phyloP scores from a whole-genome alignment of 305 asterid genomes.

The Solanum aculeatissimum region DNA sequence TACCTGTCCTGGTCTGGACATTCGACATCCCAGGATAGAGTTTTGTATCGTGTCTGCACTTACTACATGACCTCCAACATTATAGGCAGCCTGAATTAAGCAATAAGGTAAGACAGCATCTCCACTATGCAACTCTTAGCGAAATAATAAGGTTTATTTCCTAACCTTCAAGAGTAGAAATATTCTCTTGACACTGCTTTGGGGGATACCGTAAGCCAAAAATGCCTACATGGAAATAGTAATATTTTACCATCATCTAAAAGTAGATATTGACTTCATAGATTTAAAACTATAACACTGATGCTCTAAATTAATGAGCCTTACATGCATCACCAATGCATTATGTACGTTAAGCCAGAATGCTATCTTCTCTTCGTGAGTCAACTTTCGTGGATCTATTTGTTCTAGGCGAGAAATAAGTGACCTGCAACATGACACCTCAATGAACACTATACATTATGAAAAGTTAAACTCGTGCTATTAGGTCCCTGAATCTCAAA shows the following conservation, averaged over 20 bases:
- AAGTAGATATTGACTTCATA: not conserved
- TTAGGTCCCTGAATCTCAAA: not conserved
- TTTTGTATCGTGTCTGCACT: constrained; percentile 84
- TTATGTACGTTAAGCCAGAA: constrained; percentile 96
- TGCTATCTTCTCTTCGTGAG: constrained; percentile 85
- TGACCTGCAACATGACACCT: constrained; percentile 33
- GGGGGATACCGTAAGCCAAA: constrained; percentile 90
- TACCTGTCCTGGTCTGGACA: constrained; percentile 93
- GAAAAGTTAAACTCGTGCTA: not conserved
- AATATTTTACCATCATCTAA: not conserved
- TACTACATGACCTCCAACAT: constrained; percentile 76
- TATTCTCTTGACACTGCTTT: constrained; percentile 71
- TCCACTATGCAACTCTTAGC: not conserved
- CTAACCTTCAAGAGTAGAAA: constrained; percentile 81
- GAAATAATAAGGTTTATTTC: not conserved
- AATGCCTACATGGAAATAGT: constrained; percentile 43
- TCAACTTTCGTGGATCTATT: constrained; percentile 64
- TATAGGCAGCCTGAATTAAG: constrained; percentile 80
- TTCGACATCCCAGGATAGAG: constrained; percentile 75
- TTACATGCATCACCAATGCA: constrained; percentile 97
- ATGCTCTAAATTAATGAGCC: not conserved
- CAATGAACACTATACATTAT: not conserved
- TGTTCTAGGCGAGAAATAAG: constrained; percentile 83
- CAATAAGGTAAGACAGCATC: constrained; percentile 11
- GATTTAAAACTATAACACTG: not conserved